Base-by-base conservation (phyloP, 1,284 basidiomycete genomes). In the Tylopilus sp. region DNA sequence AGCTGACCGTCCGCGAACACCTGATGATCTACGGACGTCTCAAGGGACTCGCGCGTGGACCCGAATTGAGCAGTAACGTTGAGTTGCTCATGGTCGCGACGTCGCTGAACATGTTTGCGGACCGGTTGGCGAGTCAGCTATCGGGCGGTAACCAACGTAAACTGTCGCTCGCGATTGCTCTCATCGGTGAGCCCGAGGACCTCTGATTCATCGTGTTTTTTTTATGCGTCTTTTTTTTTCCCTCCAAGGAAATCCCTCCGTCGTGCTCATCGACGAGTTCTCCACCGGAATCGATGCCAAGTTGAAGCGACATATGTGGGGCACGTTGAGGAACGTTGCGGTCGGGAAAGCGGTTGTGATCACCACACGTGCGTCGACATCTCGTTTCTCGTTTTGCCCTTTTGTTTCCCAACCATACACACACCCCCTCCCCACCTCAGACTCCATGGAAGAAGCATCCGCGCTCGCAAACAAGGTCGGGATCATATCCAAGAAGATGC, bases 381-480 rank as follows among this genome's bases (percentile, higher is more conserved):
- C 19, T 31, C 43, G 11, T 19, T 16, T 5, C 19, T 31, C 43
- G 11, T 19, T 16, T 39, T 31, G 21, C 25, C 13, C 2, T 11
- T 16, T 13, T 3, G 13, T 19, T 23, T 18, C 35, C 2, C 2
- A n/a, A n/a, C n/a, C n/a, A 2, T 2, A 3, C 15, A 19, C 35
- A 7, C 12, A 29, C 15, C 8, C n/a, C 12, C 21, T 4, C 3
- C 4, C 8, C 10, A 15, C 7, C 19, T 2, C 66, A 79, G 88
- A 90, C 65, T 87, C 84, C 0, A 90, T 90, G 86, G 88, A 90
- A 66, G 88, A 91, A 65, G 88, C 87, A 1, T 86, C 86, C 7
- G 84, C 86, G 2, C 72, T 90, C 2, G 84, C 86, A 0, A 82
- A 75, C 55, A 81, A 81, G 59, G 86, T 89, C 25, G 85, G 85